Base-by-base conservation (phyloP, 2,329 filamentous ascomycete genomes). In the Mariannaea sp. region DNA sequence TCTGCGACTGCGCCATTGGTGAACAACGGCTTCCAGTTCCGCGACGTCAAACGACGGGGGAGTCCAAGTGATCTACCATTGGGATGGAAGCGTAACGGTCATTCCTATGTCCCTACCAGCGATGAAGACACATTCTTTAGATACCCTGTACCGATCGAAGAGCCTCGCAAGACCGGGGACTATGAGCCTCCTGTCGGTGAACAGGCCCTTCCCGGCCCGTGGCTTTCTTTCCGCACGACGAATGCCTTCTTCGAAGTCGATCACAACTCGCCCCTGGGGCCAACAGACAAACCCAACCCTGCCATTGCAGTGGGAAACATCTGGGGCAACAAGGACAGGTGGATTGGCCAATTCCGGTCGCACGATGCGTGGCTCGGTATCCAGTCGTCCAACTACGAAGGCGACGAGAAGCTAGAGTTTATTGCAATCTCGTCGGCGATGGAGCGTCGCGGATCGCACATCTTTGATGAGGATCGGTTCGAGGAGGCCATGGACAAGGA, bases 301-400 rank as follows among this genome's bases (percentile, higher is more conserved):
- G 72, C 73, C 3, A 66, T 77, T 14, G 75, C 75, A 4, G 68
- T 77, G 14, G 75, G 75, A 20, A 75, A 73, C 47, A 74, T 78
- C 57, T 73, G 71, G 69, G 64, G 66, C 45, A 70, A 62, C 33
- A 59, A 61, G 3, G 67, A 69, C 35, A 64, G 65, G 26, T 77
- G 74, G 74, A 66, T 74, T n/a, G 75, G 75, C 22, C 69, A 72
- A 41, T 70, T 77, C 29, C 70, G 75, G 32, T 70, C 74, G n/a
- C 75, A 78, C 57, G 75, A 77, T 45, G 70, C 69, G 27, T 78
- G 75, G 75, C 60, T 78, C 30, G 75, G 75, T 7, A 61, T 77
- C 5, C 75, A 77, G 59, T 71, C 73, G n/a, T 75, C 73, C 54
- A 78, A 77, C 61, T 74, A 77, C 49, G 73, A 74, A 6, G 74